phyloP scores from a whole-genome alignment of 805 yeast genomes.

The Candida khao-thaluensis region DNA sequence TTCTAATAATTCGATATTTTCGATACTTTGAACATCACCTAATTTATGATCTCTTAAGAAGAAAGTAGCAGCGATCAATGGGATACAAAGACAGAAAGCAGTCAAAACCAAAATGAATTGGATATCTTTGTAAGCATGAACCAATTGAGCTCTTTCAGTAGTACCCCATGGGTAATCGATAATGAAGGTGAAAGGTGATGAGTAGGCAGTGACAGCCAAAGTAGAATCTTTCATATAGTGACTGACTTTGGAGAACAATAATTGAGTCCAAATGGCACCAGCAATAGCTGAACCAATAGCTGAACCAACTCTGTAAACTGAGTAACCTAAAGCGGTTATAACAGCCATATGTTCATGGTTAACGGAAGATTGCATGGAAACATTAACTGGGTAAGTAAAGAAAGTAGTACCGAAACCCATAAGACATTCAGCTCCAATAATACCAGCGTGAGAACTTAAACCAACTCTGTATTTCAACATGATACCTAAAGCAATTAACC shows the following conservation, averaged over 20 bases:
- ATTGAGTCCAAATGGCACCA: constrained; percentile 75
- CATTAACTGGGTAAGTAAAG: constrained; percentile 63
- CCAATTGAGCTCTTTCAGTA: constrained; percentile 58
- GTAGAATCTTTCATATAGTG: constrained; percentile 29
- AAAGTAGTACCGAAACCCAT: constrained; percentile 73
- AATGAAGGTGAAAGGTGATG: constrained; percentile 34
- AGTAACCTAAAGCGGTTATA: constrained; percentile 53
- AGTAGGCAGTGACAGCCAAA: constrained; percentile 23
- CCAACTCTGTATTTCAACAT: constrained; percentile 55
- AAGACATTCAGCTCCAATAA: constrained; percentile 61
- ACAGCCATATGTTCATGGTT: constrained; percentile 65
- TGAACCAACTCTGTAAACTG: constrained; percentile 59
- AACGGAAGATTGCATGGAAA: constrained; percentile 54
- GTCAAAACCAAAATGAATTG: constrained; percentile 57
- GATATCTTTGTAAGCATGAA: constrained; percentile 54
- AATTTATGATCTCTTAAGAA: constrained; percentile 53
- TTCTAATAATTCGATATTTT: constrained; percentile 9
- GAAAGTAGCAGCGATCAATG: constrained; percentile 47
- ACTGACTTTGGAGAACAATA: constrained; percentile 47
- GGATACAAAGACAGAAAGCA: constrained; percentile 54
- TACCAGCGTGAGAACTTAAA: constrained; percentile 43
- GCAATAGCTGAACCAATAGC: constrained; percentile 62
- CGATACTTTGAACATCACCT: constrained; percentile 27
- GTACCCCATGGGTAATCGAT: constrained; percentile 56
- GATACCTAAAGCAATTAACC: constrained; percentile 63